A percentile compares a stretch with the other conserved stretches of the same genome.
These are phyloP conservation scores for Emmonsiellopsis sp. DNA, from an alignment of 2,329 filamentous ascomycete genomes.

Conservation along the genomic window DNA sequence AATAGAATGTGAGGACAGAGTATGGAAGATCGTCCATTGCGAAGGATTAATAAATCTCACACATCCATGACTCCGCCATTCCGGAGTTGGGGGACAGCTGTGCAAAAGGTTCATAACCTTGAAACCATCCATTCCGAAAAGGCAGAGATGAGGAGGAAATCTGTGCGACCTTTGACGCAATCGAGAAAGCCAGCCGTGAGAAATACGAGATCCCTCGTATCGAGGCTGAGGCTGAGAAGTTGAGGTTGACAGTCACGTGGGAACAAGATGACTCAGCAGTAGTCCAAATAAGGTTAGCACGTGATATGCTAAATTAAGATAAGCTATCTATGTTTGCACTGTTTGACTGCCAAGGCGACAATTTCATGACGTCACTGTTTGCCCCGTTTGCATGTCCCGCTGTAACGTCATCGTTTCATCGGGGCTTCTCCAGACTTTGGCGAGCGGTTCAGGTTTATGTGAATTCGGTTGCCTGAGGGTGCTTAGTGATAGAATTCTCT, in stretches of 20 bases:
- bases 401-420: neutral
- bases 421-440: neutral
- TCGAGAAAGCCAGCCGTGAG: too few relatives aligned
- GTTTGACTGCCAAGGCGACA: neutral
- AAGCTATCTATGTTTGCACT: neutral
- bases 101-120: neutral
- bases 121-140: too few relatives aligned
- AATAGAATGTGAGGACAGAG: neutral
- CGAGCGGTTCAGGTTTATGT: too few relatives aligned
- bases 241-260: neutral
- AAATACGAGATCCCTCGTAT: constrained; percentile 1
- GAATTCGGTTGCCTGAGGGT: neutral
- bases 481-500: neutral
- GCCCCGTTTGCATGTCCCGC: too few relatives aligned
- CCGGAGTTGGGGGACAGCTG: neutral
- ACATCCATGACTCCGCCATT: neutral
- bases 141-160: neutral
- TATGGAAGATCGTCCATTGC: neutral
- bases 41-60: neutral
- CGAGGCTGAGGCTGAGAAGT: neutral
- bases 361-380: neutral
- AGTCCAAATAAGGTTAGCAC: neutral
- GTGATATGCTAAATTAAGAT: neutral
- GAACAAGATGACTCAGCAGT: neutral
- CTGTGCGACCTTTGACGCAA: too few relatives aligned